phyloP scores from a whole-genome alignment of 73 alveolate genomes.

The Tetrahymena borealis region DNA sequence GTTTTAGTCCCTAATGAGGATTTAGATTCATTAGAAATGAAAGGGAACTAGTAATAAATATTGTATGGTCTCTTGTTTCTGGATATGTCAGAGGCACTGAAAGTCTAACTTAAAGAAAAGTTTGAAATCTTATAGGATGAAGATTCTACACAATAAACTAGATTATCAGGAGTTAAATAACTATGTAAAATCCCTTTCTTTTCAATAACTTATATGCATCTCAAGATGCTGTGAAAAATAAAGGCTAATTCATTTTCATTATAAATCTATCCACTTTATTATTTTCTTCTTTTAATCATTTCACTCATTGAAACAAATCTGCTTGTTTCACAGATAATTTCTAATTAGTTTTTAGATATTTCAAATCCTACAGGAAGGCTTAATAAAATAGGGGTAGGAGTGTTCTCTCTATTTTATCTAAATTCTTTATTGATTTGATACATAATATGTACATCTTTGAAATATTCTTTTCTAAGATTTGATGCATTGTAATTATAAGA shows the following conservation, averaged over 20 bases:
- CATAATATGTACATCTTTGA: neutral
- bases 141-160: neutral
- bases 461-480: neutral
- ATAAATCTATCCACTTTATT: neutral
- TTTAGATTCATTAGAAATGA: neutral
- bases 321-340: neutral
- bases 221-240: neutral
- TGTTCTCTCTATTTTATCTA: neutral
- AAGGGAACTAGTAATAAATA: neutral
- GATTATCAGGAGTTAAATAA: neutral
- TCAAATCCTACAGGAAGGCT: neutral
- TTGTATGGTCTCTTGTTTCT: neutral
- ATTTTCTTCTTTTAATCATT: neutral
- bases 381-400: neutral
- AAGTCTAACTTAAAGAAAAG: neutral
- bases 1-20: neutral
- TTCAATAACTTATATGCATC: neutral
- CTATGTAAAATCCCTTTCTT: neutral
- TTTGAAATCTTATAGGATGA: neutral
- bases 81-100: neutral
- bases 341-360: neutral
- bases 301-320: neutral
- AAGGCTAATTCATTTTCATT: neutral
- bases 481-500: neutral
- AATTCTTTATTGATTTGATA: neutral